Evolutionary conservation across 352 stramenopile genomes (phyloP), one percentile per base, ranked within the genome.

Genomic region (Phytopythium boreale): DNA sequence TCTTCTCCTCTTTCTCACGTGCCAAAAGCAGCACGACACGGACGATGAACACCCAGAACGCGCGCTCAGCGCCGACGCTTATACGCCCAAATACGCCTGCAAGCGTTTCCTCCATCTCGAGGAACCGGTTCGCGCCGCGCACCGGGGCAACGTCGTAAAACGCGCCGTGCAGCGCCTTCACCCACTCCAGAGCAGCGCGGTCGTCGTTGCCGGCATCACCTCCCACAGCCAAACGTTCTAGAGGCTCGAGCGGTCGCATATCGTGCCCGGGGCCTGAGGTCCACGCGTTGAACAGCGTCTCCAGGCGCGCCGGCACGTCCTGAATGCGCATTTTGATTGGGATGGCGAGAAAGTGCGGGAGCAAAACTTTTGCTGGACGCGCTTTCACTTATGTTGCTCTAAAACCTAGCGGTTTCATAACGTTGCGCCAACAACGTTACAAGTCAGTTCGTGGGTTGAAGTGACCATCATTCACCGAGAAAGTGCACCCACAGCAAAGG

Each of bases 61-160:
- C 57, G 7, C 31, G 7, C n/a, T 56, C 36, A 5, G 43, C 14
- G 0, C 8, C 24, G 27, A 56, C 52, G 31, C 59, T 49, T n/a
- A 84, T 53, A 7, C 7, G 55, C 2, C 27, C n/a, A 50, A 88
- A 76, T n/a, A 67, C 68, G 15, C 67, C 53, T 17, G 62, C 44
- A 26, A 90, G 37, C 26, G 62, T 58, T 22, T 56, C 62, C 63
- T 90, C 82, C 53, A 90, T 71, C 64, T 80, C 70, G 27, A 85
- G 56, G 62, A 89, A 90, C 68, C 77, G 84, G 68, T 76, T 88
- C 27, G 47, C 24, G 4, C 71, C 63, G 19, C 71, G 69, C 26
- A 12, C 31, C 9, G 61, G 39, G 9, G 29, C 19, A 0, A 51
- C n/a, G 10, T 10, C 53, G 37, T 84, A 84, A 58, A 84, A 84